Evolutionary conservation across 1,284 basidiomycete genomes (phyloP).

Genomic region (Ceratobasidium sp.): DNA sequence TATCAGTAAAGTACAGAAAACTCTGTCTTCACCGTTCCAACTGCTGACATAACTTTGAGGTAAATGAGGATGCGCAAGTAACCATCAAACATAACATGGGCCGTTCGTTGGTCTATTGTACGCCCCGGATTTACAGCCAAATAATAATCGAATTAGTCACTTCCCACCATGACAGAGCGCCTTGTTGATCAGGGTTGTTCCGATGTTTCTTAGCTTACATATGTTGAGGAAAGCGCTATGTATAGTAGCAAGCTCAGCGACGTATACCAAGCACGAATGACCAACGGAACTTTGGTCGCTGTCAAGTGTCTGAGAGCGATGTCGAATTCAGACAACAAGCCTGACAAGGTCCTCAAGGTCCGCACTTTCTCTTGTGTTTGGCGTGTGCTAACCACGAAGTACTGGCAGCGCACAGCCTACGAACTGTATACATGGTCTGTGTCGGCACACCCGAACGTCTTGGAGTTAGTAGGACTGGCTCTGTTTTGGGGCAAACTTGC

Average conservation of each 20-base stretch:
- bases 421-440: constrained; percentile 32
- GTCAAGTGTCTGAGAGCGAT: constrained; percentile 29
- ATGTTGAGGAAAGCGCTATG: constrained; percentile 6
- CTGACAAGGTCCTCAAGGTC: constrained; percentile 31
- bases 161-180: constrained; percentile 7
- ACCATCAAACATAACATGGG: constrained; percentile 15
- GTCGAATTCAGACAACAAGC: constrained; percentile 2
- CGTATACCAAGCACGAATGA: constrained; percentile 11
- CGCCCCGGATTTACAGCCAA: too few species aligned
- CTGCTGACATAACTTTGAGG: too few species aligned
- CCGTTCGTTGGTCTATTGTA: background rate
- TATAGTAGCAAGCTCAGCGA: constrained; percentile 2
- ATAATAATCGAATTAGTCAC: constrained; percentile 1
- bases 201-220: background rate
- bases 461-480: constrained; percentile 10
- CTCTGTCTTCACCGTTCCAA: too few species aligned
- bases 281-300: constrained; percentile 5
- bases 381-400: background rate
- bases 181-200: constrained; percentile 15
- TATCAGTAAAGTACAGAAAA: background rate
- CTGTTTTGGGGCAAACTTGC: constrained; percentile 17
- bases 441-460: constrained; percentile 8
- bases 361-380: too few species aligned
- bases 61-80: background rate
- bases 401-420: constrained; percentile 16